Conservation (phyloP, 108 stramenopile species). For the Cyclotella baltica region DNA sequence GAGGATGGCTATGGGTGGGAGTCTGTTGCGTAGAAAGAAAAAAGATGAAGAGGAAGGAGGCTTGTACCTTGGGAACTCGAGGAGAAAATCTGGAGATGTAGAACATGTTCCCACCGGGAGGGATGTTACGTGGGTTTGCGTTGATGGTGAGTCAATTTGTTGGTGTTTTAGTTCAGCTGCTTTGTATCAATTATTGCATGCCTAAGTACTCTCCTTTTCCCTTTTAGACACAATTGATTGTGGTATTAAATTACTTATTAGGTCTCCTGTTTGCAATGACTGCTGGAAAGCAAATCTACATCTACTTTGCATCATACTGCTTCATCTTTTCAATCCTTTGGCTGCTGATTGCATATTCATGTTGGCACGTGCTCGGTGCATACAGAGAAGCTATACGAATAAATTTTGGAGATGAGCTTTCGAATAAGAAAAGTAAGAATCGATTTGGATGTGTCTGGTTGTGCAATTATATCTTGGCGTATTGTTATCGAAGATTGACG, state of each 20-base stretch:
- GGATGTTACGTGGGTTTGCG: slow-evolving; percentile 18
- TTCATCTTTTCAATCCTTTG: slow-evolving; percentile 48
- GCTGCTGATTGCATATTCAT: slow-evolving; percentile 30
- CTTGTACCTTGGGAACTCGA: slow-evolving; percentile 11
- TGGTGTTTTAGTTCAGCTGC: background rate
- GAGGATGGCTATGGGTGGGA: slow-evolving; percentile 35
- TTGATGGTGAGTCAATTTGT: slow-evolving; percentile 1
- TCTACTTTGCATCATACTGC: slow-evolving; percentile 51
- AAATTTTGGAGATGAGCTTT: slow-evolving; percentile 27
- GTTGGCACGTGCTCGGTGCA: slow-evolving; percentile 32
- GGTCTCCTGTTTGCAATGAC: slow-evolving; percentile 49
- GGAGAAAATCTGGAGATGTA: slow-evolving; percentile 6
- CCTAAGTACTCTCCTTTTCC: background rate
- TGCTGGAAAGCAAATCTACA: slow-evolving; percentile 42
- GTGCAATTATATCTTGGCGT: slow-evolving; percentile 4
- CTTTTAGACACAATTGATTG: slow-evolving; percentile 36
- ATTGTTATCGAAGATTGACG: slow-evolving; percentile 9
- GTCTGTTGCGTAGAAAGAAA: slow-evolving; percentile 33
- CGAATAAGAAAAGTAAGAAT: slow-evolving; percentile 15
- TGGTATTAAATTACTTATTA: slow-evolving; percentile 46
- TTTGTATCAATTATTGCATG: background rate
- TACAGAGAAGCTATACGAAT: slow-evolving; percentile 35
- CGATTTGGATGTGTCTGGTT: background rate
- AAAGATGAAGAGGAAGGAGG: slow-evolving; percentile 3
- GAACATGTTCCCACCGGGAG: slow-evolving; percentile 38